Evolutionary conservation across 2,329 filamentous ascomycete genomes (phyloP), one percentile per base, ranked within the genome.

Genomic region (Claviceps sp.): DNA sequence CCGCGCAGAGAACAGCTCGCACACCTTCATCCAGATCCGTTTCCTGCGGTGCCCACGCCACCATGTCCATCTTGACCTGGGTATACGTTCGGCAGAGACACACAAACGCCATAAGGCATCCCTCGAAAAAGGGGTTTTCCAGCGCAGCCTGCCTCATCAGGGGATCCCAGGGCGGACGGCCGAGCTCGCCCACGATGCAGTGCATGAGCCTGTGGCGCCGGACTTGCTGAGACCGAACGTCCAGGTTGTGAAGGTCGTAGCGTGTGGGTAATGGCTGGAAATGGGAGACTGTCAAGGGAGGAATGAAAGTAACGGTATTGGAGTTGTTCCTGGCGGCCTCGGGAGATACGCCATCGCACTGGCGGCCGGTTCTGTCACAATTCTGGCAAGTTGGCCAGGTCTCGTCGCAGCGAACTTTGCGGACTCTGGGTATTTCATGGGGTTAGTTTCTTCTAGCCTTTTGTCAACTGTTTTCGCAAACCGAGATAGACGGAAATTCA

Each of bases 361-460:
- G 47, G 4, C 53, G 53, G 17, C 54, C 52, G 5, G 53, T 52
- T 49, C 49, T 55, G 9, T 36, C 55, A 49, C 56, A 57, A 44
- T 56, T 56, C 46, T 52, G 52, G 44, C 54, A 56, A 26, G 50
- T 47, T 22, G 56, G 56, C 37, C 48, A 51, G 1, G 56, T 56
- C 13, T 57, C 56, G 49, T 56, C 54, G 39, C 56, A 57, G 17
- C 56, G 56, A 26, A 57, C 53, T 44, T 57, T 57, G 42, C 56
- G 56, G 20, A 53, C 50, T 50, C 56, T 57, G 26, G 29, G 13
- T n/a, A 23, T 29, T 29, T n/a, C 9, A 23, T 45, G 22, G 42
- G 4, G 8, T 44, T 26, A 11, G 8, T 17, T 26, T 44, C 16
- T 23, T 44, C 8, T 20, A 4, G 4, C 14, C 20, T 11, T 23